Evolutionary conservation across 441 rosid genomes (phyloP), one percentile per base, ranked within the genome.

Genomic region (Sinapis alba): DNA sequence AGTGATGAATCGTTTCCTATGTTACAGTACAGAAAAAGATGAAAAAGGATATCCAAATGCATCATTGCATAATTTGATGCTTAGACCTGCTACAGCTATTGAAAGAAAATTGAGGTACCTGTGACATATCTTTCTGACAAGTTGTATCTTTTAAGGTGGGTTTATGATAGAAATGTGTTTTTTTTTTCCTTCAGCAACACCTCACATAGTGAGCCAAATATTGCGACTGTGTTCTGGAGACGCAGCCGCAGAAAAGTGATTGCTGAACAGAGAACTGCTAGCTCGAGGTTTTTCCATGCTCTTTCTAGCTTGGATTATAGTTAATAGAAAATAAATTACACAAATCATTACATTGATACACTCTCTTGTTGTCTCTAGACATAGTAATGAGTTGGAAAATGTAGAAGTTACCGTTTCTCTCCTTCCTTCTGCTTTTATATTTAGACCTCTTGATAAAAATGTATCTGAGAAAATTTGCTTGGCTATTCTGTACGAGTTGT

Each of bases 211-310:
- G 99, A 96, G 84, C 98, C 99, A 61, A 88, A 94, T 81, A 88
- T 96, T 65, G 93, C 98, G 36, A 86, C 89, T 65, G 83, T 86
- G 75, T 90, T 94, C 83, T 88, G 99, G 97, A 81, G 97, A 57
- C 96, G 98, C 78, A 90, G 98, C 84, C 89, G 95, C 86, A 89
- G 90, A 85, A 96, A 91, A 87, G 95, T 90, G 78, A 89, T 96
- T 86, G 98, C 97, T 36, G 98, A 96, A 78, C 98, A 94, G 78
- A 87, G 97, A 83, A 96, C 98, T 75, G 94, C 98, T 78, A 96
- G 98, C 87, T 92, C 98, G 76, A 96, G 99, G 99, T 94, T 83
- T 73, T 68, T 60, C 74, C 18, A 57, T 78, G 59, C 69, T 78
- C 74, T 72, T 79, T 82, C 47, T 67, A 66, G 34, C 67, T 28